Base-by-base conservation (phyloP, 768 basidiomycete genomes). In the Serpula lacrymans region DNA sequence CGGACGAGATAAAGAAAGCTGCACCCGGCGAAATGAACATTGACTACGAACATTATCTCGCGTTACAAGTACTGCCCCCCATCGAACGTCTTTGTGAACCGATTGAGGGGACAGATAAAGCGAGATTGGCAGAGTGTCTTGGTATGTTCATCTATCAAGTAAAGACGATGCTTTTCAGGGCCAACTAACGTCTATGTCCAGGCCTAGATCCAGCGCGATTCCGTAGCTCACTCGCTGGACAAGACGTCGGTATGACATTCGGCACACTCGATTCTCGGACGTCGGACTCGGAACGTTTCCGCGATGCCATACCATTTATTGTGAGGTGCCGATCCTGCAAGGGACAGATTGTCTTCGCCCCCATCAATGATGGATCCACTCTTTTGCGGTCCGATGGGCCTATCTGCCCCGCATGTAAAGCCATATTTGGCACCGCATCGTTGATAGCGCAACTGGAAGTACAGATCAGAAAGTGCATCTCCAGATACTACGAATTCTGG, bases 21-120 rank as follows among this genome's bases (percentile, higher is more conserved):
- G 80, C 71, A 0, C 65, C 74, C 8, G 37, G 47, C 3, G 80
- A 78, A 29, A 53, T 89, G 34, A 80, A 77, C 44, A 87, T 96
- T 34, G 96, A 98, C 62, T 91, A 83, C 58, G 89, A 96, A 48
- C 78, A 88, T 60, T 99, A 98, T 60, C 71, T 99, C 7, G 78
- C 86, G 4, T 78, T 89, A 20, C 96, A 99, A 64, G 79, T 99
- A 23, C 68, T 99, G 3, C 96, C 96, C 3, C 94, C 96, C 0
- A 83, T 98, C 42, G 89, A 96, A 55, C 84, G 96, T 49, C 65
- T 99, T 35, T 99, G 96, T 58, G 96, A 96, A 30, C 85, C 89
- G 2, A 98, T 99, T 32, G 91, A 96, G 51, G 95, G 94, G 6
- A 97, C 94, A 0, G 95, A 98, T 52, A 78, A 89, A 20, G 71